Evolutionary conservation across 495 filamentous ascomycete genomes (phyloP), one percentile per base, ranked within the genome.

Genomic region (Daldinia loculata): DNA sequence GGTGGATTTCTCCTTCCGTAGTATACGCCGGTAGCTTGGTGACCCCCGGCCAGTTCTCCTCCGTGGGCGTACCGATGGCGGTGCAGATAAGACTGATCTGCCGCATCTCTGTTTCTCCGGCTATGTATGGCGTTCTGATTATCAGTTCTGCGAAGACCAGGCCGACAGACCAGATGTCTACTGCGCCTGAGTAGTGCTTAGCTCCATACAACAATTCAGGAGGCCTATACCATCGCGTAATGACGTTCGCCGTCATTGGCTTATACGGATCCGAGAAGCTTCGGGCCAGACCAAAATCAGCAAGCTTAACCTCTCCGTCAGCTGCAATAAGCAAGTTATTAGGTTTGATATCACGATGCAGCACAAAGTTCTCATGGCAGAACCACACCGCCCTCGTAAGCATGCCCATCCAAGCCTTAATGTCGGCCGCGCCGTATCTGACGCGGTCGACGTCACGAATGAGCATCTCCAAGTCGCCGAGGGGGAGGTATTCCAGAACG

Each of bases 371-470:
- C 77, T 92, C 92, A 80, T 99, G 96, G 81, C 96, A 98, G 83
- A 95, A 98, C 91, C 92, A 97, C 19, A 98, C 90, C 11, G 93
- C 96, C 56, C 95, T 87, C n/a, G 85, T 84, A 12, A 98, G 88
- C 96, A 98, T 98, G 36, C 91, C 93, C 90, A 97, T 96, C 96
- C 96, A 99, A 26, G 94, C 91, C 76, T 99, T 99, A 75, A 99
- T 91, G 78, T 99, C 95, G 11, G 92, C 92, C 24, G 87, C 78
- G 70, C 83, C 82, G 72, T 85, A 85, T 39, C 88, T 85, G 45
- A 97, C 89, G 27, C 80, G 78, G 51, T 92, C 86, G 19, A 83
- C 86, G 77, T 98, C 93, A 73, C 90, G 91, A 76, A 98, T 97
- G 43, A 99, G 87, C 87, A 91, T 90, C 78, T 98, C 94, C 17